phyloP scores from a whole-genome alignment of 441 rosid species.

The Gossypium aridum region DNA sequence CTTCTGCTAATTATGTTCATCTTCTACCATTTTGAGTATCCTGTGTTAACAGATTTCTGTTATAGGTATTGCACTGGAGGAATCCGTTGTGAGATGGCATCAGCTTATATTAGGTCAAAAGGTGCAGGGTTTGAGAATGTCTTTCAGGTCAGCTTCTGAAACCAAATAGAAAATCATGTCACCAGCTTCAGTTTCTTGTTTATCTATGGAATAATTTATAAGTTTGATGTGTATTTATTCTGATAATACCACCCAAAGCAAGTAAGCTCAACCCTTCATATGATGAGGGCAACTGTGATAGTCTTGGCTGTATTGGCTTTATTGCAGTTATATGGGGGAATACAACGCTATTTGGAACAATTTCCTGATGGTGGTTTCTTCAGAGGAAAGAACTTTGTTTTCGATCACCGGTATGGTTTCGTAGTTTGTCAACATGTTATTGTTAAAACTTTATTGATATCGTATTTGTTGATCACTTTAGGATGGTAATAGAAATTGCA shows the following conservation, averaged over 20 bases:
- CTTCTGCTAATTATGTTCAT: not conserved
- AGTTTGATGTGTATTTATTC: not conserved
- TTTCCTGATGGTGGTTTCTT: constrained; percentile 85
- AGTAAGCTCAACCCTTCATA: not conserved
- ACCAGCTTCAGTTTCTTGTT: not conserved
- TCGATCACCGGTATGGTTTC: constrained; percentile 74
- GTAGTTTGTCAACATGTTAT: not conserved
- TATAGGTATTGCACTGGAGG: constrained; percentile 96
- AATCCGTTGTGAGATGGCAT: constrained; percentile 97
- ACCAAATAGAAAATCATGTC: not conserved
- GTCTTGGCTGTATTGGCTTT: constrained; percentile 16
- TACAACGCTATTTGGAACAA: constrained; percentile 86
- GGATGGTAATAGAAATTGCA: not conserved
- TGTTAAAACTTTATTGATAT: not conserved
- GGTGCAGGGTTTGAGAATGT: constrained; percentile 83
- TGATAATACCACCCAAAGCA: not conserved
- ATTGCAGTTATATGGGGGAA: constrained; percentile 85
- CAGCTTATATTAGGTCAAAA: constrained; percentile 81
- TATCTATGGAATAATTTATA: not conserved
- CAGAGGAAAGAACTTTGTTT: constrained; percentile 92
- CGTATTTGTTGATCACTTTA: not conserved
- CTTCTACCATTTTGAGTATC: not conserved
- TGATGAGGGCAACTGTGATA: not conserved
- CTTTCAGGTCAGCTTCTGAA: constrained; percentile 55
- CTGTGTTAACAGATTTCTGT: not conserved